Evolutionary conservation across 257 asterid species (phyloP), one percentile per base, ranked within the genome.

Genomic region (Gentiana straminea): DNA sequence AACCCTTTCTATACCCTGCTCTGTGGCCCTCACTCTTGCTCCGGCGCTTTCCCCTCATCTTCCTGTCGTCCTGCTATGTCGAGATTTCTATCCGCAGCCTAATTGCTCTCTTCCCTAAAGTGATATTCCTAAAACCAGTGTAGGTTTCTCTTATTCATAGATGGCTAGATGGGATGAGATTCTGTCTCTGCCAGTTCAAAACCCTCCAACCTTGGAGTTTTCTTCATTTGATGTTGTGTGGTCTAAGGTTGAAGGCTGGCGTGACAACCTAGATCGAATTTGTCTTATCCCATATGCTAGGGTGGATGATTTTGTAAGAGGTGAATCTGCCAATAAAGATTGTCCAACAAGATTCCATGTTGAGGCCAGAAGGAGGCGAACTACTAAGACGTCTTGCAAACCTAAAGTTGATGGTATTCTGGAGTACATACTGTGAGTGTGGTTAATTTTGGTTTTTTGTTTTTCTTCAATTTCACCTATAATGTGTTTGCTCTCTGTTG

Each of bases 121-220:
- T 24, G 24, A 24, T 24, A 24, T 24, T 24, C 24, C 24, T 24
- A 24, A 24, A 24, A 24, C 24, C 24, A 24, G 24, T 24, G 24
- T 24, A 24, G 24, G 46, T 41, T 41, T 41, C 46, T 57, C 13
- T 35, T 56, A 4, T 38, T 43, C 15, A 11, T 80, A 82, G 97
- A 92, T 92, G 98, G 95, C 98, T 73, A 77, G 98, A 62, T 92
- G 97, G 98, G 98, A 92, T 77, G 81, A 75, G 70, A 92, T 92
- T 73, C 77, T 88, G 51, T 83, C 97, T 41, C 84, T 92, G 57
- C 98, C 98, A 4, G 94, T 88, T 56, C 98, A 92, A 74, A 92
- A 67, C 68, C 98, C 97, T 62, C 90, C 98, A 39, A 66, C 72
- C 33, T 65, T 80, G 75, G 98, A 88, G 72, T 87, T 92, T 65